These are phyloP conservation scores for Carex arenaria DNA, from an alignment of 202 grass and related monocot genomes.

Conservation along the genomic window DNA sequence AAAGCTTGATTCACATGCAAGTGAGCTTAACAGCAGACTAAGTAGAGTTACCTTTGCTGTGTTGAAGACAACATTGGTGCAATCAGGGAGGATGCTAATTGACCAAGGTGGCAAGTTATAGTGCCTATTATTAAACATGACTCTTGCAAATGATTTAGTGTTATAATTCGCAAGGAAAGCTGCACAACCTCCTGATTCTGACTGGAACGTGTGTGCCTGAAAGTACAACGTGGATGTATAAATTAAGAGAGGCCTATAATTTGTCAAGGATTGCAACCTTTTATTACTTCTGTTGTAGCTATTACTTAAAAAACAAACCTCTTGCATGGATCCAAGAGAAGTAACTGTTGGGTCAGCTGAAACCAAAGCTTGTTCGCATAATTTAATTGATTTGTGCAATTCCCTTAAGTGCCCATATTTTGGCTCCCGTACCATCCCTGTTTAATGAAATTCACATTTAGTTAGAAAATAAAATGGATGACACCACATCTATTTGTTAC, in stretches of 20 bases:
- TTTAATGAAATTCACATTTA: constrained; percentile 18
- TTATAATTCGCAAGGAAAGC: constrained; percentile 89
- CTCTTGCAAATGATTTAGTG: constrained; percentile 57
- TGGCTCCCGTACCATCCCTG: constrained; percentile 88
- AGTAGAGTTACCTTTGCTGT: constrained; percentile 71
- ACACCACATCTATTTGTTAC: not conserved
- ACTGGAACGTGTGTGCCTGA: constrained; percentile 84
- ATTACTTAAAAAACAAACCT: constrained; percentile 39
- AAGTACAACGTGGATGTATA: constrained; percentile 12
- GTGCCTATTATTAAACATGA: constrained; percentile 76
- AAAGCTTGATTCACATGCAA: not conserved
- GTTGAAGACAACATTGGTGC: constrained; percentile 88
- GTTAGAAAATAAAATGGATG: constrained; percentile 6
- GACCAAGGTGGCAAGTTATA: constrained; percentile 98
- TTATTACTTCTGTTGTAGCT: not conserved
- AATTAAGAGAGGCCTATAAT: not conserved
- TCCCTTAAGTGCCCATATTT: constrained; percentile 96
- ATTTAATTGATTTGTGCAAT: constrained; percentile 86
- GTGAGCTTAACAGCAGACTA: not conserved
- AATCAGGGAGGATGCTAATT: constrained; percentile 96
- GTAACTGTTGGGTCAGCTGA: constrained; percentile 78
- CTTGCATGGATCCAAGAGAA: constrained; percentile 83
- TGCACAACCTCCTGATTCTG: constrained; percentile 69
- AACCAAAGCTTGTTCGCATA: constrained; percentile 81
- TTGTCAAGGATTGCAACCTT: not conserved